Evolutionary conservation across 2,329 filamentous ascomycete species (phyloP), one percentile per base, ranked within the genome.

Genomic region (Epicoccum sorghinum): DNA sequence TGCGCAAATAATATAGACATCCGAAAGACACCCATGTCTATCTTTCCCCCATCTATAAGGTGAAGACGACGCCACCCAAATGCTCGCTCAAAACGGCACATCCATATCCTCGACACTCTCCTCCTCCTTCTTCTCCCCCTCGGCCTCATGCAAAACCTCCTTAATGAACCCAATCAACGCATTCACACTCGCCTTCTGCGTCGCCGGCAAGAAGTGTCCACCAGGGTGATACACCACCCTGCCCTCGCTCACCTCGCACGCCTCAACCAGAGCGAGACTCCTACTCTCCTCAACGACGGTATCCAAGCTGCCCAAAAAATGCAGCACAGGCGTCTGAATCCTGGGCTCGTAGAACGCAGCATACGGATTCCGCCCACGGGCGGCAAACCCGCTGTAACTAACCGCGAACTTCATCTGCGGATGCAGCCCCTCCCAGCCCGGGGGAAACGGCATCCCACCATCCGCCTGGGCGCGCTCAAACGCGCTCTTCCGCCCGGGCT

Each of bases 271-370:
- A 22, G 79, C 83, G 65, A 83, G 79, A 71, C 86, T 90, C 67
- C 90, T 80, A 47, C 76, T 75, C 78, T 97, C 93, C 29, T 92
- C 90, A 0, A 98, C 93, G 0, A 97, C 90, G 3, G 89, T 91
- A 77, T 97, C 93, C 63, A 96, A 78, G 48, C 86, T 88, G 1
- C 93, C 93, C 24, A 96, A 73, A 63, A 92, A 89, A 77, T 96
- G 91, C 75, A 96, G 72, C 58, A 89, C 85, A 0, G 91, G 90
- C 55, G 93, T 96, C 58, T 71, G 74, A 55, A 97, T 88, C 70
- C 83, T 82, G 13, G 90, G 91, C 63, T 90, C 84, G 70, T 91
- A 96, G 57, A 90, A 87, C 47, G 84, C 90, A 35, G 73, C 72
- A 70, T 96, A 87, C 37, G 83, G 75, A 13, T 80, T 74, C 33